Base-by-base conservation (phyloP, 2,329 filamentous ascomycete species). In the Trichoderma aggressivum region DNA sequence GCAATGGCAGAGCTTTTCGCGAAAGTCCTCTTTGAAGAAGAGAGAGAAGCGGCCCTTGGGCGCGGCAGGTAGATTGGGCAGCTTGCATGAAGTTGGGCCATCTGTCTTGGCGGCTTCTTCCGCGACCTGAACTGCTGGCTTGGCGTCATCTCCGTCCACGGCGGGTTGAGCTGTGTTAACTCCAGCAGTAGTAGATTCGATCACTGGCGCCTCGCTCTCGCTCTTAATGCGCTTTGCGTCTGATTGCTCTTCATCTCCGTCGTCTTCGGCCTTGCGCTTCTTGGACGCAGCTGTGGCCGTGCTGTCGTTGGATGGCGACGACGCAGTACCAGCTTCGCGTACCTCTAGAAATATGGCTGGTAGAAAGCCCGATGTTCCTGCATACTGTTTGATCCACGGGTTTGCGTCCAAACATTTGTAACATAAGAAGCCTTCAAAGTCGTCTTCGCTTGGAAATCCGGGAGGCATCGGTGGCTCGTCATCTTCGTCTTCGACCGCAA, bases 311-410 rank as follows among this genome's bases (percentile, higher is more conserved):
- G 67, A 47, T 3, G 72, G 16, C 34, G 72, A n/a, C 26, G 56
- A n/a, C 10, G 43, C 6, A 11, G 43, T 5, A 12, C 71, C 61
- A 7, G 62, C 59, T 26, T 72, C 59, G 0, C 65, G 2, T n/a
- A 76, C 76, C 2, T 78, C 74, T 7, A 82, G 79, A 72, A 90
- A 91, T 0, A 98, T 87, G 0, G 94, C 87, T 0, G 89, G 85
- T 0, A 98, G 84, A 77, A 99, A 98, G 0, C 94, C 94, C 0
- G 88, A 78, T 0, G 92, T 88, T 2, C 92, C 91, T 7, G 93
- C 94, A 78, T 98, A 98, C 74, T 86, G 86, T 82, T 95, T 97
- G 80, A 98, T 91, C 96, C 96, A 99, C 0, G 94, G 93, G 75
- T 94, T 89, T 1, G 94, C 89, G 53, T 94, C 90, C 16, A 97